These are phyloP conservation scores for Harringtonia aguacate DNA, from an alignment of 2,329 filamentous ascomycete genomes.

Conservation along the genomic window DNA sequence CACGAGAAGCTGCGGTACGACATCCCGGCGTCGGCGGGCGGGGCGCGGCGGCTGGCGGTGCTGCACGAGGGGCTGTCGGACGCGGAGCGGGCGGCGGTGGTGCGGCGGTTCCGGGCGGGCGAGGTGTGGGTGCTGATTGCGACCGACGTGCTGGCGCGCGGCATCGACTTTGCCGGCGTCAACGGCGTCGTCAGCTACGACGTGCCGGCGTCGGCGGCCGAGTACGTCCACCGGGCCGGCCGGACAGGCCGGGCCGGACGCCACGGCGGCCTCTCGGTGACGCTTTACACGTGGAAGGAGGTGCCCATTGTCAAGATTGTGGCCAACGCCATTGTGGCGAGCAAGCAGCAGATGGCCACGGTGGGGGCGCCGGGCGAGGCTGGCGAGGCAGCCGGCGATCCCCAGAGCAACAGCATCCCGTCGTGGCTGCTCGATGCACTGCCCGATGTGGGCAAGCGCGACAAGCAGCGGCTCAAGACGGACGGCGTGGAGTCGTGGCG, in stretches of 20 bases:
- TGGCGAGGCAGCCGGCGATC: conserved; percentile 22
- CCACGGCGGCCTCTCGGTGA: conserved; percentile 80
- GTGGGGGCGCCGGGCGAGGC: background rate
- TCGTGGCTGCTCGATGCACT: conserved; percentile 84
- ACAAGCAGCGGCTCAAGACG: conserved; percentile 72
- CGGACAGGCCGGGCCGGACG: conserved; percentile 82
- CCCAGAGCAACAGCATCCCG: conserved; percentile 40
- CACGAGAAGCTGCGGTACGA: conserved; percentile 90
- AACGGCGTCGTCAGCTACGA: conserved; percentile 98
- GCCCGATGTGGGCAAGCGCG: conserved; percentile 72
- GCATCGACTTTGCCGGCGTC: conserved; percentile 88
- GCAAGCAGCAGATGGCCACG: conserved; percentile 54
- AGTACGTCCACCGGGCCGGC: conserved; percentile 88
- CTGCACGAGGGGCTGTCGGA: conserved; percentile 81
- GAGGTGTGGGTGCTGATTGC: conserved; percentile 97
- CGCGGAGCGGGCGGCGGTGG: conserved; percentile 63
- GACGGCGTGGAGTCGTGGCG: conserved; percentile 67
- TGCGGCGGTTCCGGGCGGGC: conserved; percentile 81
- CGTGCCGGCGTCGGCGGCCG: conserved; percentile 79
- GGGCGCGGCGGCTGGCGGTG: conserved; percentile 73
- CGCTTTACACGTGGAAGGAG: conserved; percentile 92
- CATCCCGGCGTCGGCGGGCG: conserved; percentile 80
- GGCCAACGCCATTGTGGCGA: conserved; percentile 81
- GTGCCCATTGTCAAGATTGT: conserved; percentile 81
- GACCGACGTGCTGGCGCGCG: conserved; percentile 83